A percentile compares a stretch with the other conserved stretches of the same genome.
Conservation (phyloP, 2,329 filamentous ascomycete species). For the Calonectria leucothoes region DNA sequence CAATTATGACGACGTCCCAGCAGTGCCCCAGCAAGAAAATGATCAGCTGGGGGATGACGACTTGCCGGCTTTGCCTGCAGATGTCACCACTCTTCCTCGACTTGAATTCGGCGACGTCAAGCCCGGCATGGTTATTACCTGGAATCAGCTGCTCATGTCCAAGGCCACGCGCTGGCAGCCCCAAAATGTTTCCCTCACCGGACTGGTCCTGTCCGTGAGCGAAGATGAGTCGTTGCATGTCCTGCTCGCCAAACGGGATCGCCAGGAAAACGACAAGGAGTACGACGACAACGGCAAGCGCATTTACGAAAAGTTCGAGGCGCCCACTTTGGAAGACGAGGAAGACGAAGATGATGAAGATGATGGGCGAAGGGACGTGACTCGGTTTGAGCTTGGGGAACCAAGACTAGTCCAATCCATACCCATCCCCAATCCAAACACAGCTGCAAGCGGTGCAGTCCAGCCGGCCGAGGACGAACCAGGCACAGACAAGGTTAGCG, state of each 20-base stretch:
- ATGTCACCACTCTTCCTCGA: slow-evolving; percentile 64
- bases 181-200: slow-evolving; percentile 72
- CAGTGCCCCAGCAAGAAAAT: slow-evolving; percentile 46
- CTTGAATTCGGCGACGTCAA: slow-evolving; percentile 62
- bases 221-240: slow-evolving; percentile 67
- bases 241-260: slow-evolving; percentile 76
- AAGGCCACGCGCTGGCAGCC: slow-evolving; percentile 75
- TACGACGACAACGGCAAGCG: slow-evolving; percentile 79
- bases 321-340: slow-evolving; percentile 72
- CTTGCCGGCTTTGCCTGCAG: slow-evolving; percentile 70
- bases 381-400: slow-evolving; percentile 74
- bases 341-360: slow-evolving; percentile 63
- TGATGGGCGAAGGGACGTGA: slow-evolving; percentile 70
- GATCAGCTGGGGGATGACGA: slow-evolving; percentile 67
- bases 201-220: slow-evolving; percentile 68
- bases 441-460: slow-evolving; percentile 39
- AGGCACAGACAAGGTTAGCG: slow-evolving; percentile 41
- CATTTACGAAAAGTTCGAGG: slow-evolving; percentile 83
- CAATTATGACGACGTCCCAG: slow-evolving; percentile 53
- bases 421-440: slow-evolving; percentile 42
- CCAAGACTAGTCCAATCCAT: slow-evolving; percentile 69
- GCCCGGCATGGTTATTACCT: slow-evolving; percentile 74
- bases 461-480: slow-evolving; percentile 29
- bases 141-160: slow-evolving; percentile 73
- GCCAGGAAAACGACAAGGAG: slow-evolving; percentile 66